Base-by-base conservation (phyloP, 2,329 filamentous ascomycete species). In the Emergomyces orientalis region DNA sequence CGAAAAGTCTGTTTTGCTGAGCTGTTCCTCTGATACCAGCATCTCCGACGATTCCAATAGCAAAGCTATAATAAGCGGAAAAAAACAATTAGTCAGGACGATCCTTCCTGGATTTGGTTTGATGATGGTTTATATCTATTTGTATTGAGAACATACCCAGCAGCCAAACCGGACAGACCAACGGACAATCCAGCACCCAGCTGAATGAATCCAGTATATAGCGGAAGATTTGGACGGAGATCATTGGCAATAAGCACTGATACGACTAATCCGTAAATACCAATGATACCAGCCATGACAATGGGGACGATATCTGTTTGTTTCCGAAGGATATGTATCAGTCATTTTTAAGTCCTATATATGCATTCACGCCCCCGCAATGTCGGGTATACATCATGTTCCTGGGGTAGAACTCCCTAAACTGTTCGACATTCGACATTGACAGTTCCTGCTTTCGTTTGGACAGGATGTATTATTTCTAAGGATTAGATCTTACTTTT, bases 231-330 rank as follows among this genome's bases (percentile, higher is more conserved):
- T 79, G 93, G 89, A 71, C 82, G 83, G 68, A 94, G 81, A 71
- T 86, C 86, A 76, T 91, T 89, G 74, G 90, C 91, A 75, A 94
- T 91, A 73, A 94, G 80, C 76, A 94, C 90, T 22, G 90, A 92
- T 65, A 93, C 89, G 79, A 94, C 90, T 69, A 94, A 85, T 73
- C 90, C 90, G 82, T 94, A 99, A 79, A 99, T 97, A 89, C 91
- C 94, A 81, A 99, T 97, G 80, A 99, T 99, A 97, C 94, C 94
- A 84, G 94, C 94, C 94, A 99, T 99, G 87, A 99, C 96, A 80
- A 97, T 94, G 77, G 94, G 94, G 69, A 97, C 93, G 79, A 97
- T 97, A 85, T 97, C 93, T 97, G 70, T 25, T 49, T 19, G 34
- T 43, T 30, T 30, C 14, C 9, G 17, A 34, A 39, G n/a, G 9